Conservation (phyloP, 2,329 filamentous ascomycete genomes). For the Ampelomyces quisqualis region DNA sequence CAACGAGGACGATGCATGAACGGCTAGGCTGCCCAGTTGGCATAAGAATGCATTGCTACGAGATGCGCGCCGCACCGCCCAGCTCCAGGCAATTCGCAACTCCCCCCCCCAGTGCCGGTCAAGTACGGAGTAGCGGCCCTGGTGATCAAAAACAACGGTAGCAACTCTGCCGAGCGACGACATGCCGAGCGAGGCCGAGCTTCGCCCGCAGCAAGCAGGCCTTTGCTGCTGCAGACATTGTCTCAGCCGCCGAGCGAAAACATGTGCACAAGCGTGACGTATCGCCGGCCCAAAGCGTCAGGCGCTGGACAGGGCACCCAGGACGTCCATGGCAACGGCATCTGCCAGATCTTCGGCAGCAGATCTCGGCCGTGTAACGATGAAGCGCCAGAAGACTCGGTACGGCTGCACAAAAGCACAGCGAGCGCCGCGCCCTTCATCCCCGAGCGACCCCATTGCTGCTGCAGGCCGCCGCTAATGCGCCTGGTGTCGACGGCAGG, state of each 20-base stretch:
- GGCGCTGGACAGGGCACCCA: constrained; percentile 10
- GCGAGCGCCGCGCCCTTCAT: constrained; percentile 6
- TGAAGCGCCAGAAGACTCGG: no score
- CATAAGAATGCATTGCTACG: not conserved
- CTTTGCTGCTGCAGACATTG: no score
- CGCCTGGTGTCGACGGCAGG: no score
- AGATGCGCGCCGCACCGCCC: no score
- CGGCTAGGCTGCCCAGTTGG: constrained; percentile 15
- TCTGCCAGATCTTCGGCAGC: constrained; percentile 15
- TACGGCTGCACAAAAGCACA: constrained; percentile 12
- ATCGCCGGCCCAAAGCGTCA: constrained; percentile 3
- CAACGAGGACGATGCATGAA: constrained; percentile 21
- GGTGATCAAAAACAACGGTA: no score
- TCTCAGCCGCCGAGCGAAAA: constrained; percentile 15
- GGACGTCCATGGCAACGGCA: constrained; percentile 9
- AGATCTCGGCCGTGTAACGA: constrained; percentile 9
- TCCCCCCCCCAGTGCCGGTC: constrained; percentile 1
- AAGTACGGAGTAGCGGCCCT: no score
- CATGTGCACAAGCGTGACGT: constrained; percentile 19
- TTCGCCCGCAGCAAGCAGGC: no score
- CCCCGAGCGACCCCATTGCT: constrained; percentile 13
- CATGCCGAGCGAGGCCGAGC: constrained; percentile 21
- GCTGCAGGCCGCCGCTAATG: constrained; percentile 14
- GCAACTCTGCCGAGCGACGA: constrained; percentile 26
- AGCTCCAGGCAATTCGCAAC: no score